These are phyloP conservation scores for Firmiana major DNA, from an alignment of 345 rosid genomes.

Conservation along the genomic window DNA sequence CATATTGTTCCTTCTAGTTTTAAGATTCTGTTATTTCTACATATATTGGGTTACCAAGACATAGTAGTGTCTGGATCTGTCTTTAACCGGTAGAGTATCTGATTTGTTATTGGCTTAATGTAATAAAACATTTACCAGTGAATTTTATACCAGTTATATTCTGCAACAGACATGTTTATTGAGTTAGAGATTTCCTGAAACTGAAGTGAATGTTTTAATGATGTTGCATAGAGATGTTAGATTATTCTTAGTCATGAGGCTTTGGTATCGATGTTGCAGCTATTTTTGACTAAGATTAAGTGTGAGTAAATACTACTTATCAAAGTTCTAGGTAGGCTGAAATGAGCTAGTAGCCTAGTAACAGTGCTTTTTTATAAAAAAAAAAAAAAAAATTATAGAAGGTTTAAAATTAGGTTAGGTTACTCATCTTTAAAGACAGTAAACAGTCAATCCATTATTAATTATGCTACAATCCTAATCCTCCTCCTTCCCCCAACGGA, in stretches of 20 bases:
- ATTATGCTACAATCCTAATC: too few relatives aligned
- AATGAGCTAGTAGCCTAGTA: too few relatives aligned
- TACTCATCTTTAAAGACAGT: too few relatives aligned
- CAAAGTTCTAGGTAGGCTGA: too few relatives aligned
- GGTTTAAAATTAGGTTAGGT: too few relatives aligned
- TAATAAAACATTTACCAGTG: slow-evolving; percentile 20
- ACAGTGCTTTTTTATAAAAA: too few relatives aligned
- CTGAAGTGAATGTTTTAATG: background rate
- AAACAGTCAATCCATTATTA: too few relatives aligned
- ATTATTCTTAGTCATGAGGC: background rate
- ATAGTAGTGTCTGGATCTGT: slow-evolving; percentile 10
- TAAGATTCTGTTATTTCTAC: slow-evolving; percentile 10
- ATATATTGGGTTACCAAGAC: slow-evolving; percentile 5
- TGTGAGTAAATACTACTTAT: too few relatives aligned
- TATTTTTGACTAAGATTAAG: too few relatives aligned
- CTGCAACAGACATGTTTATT: background rate
- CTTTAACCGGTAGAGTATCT: slow-evolving; percentile 16
- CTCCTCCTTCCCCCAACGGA: too few relatives aligned
- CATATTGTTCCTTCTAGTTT: slow-evolving; percentile 5
- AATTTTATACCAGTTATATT: background rate
- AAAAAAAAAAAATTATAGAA: too few relatives aligned
- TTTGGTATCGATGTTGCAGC: background rate
- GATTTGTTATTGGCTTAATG: slow-evolving; percentile 19
- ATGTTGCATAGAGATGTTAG: background rate
- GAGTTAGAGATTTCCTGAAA: background rate